Evolutionary conservation across 345 rosid species (phyloP), one percentile per base, ranked within the genome.

Genomic region (Cochlearia excelsa): DNA sequence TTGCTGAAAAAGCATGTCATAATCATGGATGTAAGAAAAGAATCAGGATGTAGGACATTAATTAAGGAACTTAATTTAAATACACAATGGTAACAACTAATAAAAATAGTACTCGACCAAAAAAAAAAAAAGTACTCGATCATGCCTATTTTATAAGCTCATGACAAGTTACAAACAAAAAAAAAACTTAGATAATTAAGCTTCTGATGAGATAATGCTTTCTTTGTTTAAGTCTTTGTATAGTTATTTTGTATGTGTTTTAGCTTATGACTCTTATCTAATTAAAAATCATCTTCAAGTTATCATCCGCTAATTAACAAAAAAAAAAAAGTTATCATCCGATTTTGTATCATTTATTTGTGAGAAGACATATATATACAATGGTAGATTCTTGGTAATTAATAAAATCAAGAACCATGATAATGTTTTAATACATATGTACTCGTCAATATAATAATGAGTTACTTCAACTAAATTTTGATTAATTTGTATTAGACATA

Each of bases 401-500:
- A 61, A 54, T 46, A 46, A 60, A 68, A 69, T 69, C 62, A 30
- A 47, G 57, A 47, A 48, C 62, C 57, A 9, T 62, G 47, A 46
- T 54, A 61, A 69, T 62, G 57, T 61, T 51, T 61, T 40, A 39
- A 23, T 61, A 27, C 33, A 69, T 42, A 37, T 6, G 1, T 33
- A 40, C 11, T 54, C 11, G 57, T 53, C 55, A 46, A 52, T 53
- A 46, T 52, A 46, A 46, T 60, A 53, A 68, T 31, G 67, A 61
- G 56, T 61, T 51, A 61, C 31, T 46, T 54, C 42, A 51, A 7
- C 67, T 46, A 48, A 30, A 46, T 38, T 31, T 68, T 56, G 38
- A 46, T 30, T 50, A 41, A 23, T 41, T 61, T 35, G 33, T 41
- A 52, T 4, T 26, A 23, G 1, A 28, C n/a, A 57, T 4, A 7